phyloP scores from a whole-genome alignment of 2,329 filamentous ascomycete genomes.

The Fusarium odoratissimum region DNA sequence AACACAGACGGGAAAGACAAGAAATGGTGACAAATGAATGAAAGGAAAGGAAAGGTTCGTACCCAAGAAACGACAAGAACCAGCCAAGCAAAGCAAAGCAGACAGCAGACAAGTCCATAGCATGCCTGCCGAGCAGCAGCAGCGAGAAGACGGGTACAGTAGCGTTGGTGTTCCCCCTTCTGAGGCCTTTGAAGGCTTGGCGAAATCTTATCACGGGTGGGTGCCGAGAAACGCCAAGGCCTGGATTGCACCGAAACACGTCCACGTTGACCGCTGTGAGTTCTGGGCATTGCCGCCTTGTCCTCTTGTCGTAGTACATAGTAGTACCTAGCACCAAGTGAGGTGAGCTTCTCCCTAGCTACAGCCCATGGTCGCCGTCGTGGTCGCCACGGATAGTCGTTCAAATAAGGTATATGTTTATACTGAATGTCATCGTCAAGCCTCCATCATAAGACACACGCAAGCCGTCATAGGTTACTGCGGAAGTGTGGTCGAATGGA shows the following conservation, averaged over 20 bases:
- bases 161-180: slow-evolving; percentile 47
- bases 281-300: slow-evolving; percentile 39
- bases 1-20: slow-evolving; percentile 7
- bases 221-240: slow-evolving; percentile 49
- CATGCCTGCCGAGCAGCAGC: slow-evolving; percentile 23
- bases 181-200: slow-evolving; percentile 48
- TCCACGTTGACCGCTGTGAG: slow-evolving; percentile 45
- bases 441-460: slow-evolving; percentile 14
- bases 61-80: slow-evolving; percentile 34
- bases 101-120: slow-evolving; percentile 36
- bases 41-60: slow-evolving; percentile 25
- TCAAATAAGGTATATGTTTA: slow-evolving; percentile 7
- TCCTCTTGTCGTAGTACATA: background rate
- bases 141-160: slow-evolving; percentile 37
- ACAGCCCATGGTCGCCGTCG: slow-evolving; percentile 3
- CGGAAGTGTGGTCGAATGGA: slow-evolving; percentile 5
- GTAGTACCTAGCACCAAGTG: background rate
- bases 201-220: slow-evolving; percentile 49
- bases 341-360: background rate
- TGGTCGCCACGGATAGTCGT: background rate
- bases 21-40: slow-evolving; percentile 20
- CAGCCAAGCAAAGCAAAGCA: slow-evolving; percentile 35
- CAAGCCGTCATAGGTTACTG: slow-evolving; percentile 18
- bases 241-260: slow-evolving; percentile 44
- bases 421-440: slow-evolving; percentile 11